Base-by-base conservation (phyloP, 2,329 filamentous ascomycete species). In the Verticillium nubilum region DNA sequence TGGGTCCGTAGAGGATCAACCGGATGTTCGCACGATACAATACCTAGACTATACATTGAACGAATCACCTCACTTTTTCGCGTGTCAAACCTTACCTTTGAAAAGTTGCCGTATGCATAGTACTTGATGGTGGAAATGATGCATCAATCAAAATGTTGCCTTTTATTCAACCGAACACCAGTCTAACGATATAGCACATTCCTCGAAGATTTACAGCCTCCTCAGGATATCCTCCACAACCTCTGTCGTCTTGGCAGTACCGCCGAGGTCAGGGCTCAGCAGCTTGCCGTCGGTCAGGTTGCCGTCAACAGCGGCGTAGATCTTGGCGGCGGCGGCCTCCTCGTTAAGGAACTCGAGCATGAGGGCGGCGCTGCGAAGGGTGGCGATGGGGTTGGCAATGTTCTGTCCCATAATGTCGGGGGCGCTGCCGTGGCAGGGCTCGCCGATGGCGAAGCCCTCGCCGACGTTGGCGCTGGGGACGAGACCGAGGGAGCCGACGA, bases 341-440 rank as follows among this genome's bases (percentile, higher is more conserved):
- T 96, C 88, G 64, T 92, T 87, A 65, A 98, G 80, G 77, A 98
- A 99, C 81, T 98, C 94, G 65, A 99, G 82, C 95, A 99, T 98
- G 63, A 97, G 82, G 33, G 90, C 95, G 17, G 92, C 89, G 75
- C 90, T 95, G 71, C 95, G 83, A 65, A 99, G 84, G 10, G 95
- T 98, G 35, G 95, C 95, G 70, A 99, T 96, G 26, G 95, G 95
- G 78, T 99, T 99, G 66, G 95, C 92, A 71, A 99, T 94, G 65
- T 88, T 87, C 81, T 89, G 82, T 66, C 95, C 95, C 85, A 92
- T 88, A 65, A 99, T 99, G 72, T 99, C 95, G 5, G 95, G 95
- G 29, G 95, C 95, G 69, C 89, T 93, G 54, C 95, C 95, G 76
- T 99, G 95, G 81, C 95, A 98, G 58, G 95, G 95, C 85, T 99